Conservation (phyloP, 2,329 filamentous ascomycete genomes). For the Ascochyta lentis region DNA sequence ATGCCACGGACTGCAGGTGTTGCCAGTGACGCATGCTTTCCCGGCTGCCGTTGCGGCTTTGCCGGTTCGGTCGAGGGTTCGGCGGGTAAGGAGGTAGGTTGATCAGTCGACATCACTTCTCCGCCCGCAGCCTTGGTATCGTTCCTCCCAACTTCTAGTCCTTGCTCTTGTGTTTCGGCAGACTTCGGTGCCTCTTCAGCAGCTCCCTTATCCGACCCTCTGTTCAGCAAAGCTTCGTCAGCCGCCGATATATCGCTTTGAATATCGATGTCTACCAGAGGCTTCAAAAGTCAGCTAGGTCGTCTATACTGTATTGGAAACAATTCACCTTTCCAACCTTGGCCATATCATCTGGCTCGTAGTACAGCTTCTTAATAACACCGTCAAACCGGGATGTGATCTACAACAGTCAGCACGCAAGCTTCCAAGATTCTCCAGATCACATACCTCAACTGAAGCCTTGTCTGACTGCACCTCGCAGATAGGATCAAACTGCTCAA, state of each 20-base stretch:
- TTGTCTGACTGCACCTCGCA: constrained; percentile 99
- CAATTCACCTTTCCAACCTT: constrained; percentile 76
- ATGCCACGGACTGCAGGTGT: constrained; percentile 93
- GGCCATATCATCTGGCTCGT: constrained; percentile 94
- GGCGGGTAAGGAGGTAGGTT: constrained; percentile 28
- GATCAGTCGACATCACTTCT: constrained; percentile 24
- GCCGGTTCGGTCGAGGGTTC: constrained; percentile 27
- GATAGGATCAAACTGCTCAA: constrained; percentile 97
- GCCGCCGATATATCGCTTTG: constrained; percentile 74
- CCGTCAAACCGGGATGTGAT: constrained; percentile 96
- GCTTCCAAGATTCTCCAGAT: neutral
- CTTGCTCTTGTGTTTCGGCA: constrained; percentile 26
- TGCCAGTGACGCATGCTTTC: constrained; percentile 76
- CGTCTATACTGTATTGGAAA: too few relatives aligned
- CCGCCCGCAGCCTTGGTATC: constrained; percentile 40
- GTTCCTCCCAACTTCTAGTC: constrained; percentile 41
- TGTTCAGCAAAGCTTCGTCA: constrained; percentile 56
- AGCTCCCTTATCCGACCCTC: constrained; percentile 38
- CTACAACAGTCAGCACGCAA: constrained; percentile 52
- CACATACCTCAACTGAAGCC: constrained; percentile 67
- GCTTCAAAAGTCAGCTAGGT: constrained; percentile 55
- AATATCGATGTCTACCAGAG: constrained; percentile 94
- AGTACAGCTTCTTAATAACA: constrained; percentile 94
- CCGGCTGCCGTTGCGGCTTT: constrained; percentile 49
- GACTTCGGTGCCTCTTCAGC: constrained; percentile 27